A percentile compares a stretch with the other conserved stretches of the same genome.
Evolutionary conservation across 257 asterid genomes (phyloP).

Genomic region (Lavandula angustifolia): DNA sequence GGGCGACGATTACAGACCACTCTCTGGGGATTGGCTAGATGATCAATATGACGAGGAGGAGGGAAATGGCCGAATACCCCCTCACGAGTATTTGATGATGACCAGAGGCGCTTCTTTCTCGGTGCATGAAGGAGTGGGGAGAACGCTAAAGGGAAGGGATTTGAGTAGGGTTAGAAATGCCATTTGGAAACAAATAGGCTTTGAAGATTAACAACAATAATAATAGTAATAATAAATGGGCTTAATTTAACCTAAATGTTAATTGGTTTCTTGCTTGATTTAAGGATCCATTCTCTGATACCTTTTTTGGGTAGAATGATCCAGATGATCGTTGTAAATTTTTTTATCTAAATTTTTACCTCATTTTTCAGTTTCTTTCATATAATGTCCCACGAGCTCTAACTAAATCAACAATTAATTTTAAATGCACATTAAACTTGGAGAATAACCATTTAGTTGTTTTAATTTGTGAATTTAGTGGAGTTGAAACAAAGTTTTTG

Average conservation of each 20-base stretch:
- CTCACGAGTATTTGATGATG: constrained; percentile 35
- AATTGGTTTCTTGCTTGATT: not conserved
- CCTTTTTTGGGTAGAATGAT: not conserved
- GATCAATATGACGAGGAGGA: constrained; percentile 32
- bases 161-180: constrained; percentile 59
- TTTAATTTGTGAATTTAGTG: too few species aligned
- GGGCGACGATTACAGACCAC: constrained; percentile 44
- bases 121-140: constrained; percentile 57
- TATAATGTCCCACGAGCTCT: too few species aligned
- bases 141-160: constrained; percentile 68
- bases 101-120: constrained; percentile 53
- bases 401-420: too few species aligned
- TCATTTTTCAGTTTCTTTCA: too few species aligned
- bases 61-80: constrained; percentile 32
- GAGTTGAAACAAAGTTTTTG: too few species aligned
- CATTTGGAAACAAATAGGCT: constrained; percentile 78
- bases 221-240: not conserved
- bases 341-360: too few species aligned
- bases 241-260: not conserved
- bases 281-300: not conserved
- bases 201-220: constrained; percentile 45
- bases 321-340: not conserved
- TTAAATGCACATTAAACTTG: too few species aligned
- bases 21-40: constrained; percentile 18
- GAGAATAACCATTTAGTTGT: too few species aligned